Evolutionary conservation across 2,329 filamentous ascomycete genomes (phyloP).

Genomic region (Microsporum canis): DNA sequence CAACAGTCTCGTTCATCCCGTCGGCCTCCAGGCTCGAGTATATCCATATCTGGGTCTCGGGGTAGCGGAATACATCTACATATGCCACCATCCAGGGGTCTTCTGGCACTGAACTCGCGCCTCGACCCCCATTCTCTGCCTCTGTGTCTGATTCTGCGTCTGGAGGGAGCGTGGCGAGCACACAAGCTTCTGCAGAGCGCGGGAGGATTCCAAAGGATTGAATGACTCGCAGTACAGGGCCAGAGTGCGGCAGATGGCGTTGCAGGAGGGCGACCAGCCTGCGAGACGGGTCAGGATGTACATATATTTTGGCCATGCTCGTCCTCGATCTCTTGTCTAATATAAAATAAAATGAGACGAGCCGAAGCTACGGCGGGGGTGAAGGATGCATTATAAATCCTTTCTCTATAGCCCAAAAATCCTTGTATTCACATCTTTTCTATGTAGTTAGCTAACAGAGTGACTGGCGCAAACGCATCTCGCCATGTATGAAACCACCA

Average conservation of each 20-base stretch:
- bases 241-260: constrained; percentile 28
- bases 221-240: constrained; percentile 29
- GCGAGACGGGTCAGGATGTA: constrained; percentile 7
- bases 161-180: constrained; percentile 26
- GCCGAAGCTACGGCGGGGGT: background rate
- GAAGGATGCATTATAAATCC: background rate
- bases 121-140: background rate
- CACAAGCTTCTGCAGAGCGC: constrained; percentile 23
- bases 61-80: constrained; percentile 30
- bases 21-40: constrained; percentile 32
- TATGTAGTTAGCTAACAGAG: background rate
- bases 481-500: too few species aligned
- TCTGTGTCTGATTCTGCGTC: constrained; percentile 3
- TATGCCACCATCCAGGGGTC: constrained; percentile 29
- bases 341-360: background rate
- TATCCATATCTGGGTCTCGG: constrained; percentile 32
- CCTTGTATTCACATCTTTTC: background rate
- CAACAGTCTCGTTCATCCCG: constrained; percentile 1
- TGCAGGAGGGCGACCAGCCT: constrained; percentile 21
- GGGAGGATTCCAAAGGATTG: constrained; percentile 24
- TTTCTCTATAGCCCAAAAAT: background rate
- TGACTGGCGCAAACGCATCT: background rate
- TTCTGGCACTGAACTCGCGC: constrained; percentile 2
- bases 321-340: background rate
- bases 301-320: constrained; percentile 9